phyloP scores from a whole-genome alignment of 2,329 filamentous ascomycete species.

The Stagonosporopsis tanaceti region DNA sequence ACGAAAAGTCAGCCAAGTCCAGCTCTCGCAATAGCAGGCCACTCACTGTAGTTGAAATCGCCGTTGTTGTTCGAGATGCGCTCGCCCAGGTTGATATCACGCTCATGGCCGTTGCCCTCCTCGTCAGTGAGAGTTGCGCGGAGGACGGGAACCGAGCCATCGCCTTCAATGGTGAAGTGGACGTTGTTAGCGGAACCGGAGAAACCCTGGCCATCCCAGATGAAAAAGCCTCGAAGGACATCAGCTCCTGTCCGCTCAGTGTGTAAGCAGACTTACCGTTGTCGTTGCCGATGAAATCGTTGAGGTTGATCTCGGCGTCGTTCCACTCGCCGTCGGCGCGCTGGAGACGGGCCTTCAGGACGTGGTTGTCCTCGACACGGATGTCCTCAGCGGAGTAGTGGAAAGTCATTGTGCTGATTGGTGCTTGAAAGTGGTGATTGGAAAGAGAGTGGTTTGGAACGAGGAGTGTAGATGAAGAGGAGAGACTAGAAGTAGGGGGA shows the following conservation, averaged over 20 bases:
- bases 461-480: slow-evolving; percentile 9
- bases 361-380: slow-evolving; percentile 59
- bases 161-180: slow-evolving; percentile 60
- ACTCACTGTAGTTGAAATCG: slow-evolving; percentile 31
- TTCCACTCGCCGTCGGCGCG: slow-evolving; percentile 54
- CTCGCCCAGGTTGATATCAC: slow-evolving; percentile 65
- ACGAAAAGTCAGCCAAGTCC: neutral
- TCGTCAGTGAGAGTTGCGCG: slow-evolving; percentile 57
- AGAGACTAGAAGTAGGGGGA: slow-evolving; percentile 4
- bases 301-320: slow-evolving; percentile 59
- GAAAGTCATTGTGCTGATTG: slow-evolving; percentile 51
- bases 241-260: neutral
- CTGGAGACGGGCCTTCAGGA: slow-evolving; percentile 56
- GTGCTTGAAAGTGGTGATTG: neutral
- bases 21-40: neutral
- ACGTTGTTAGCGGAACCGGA: slow-evolving; percentile 57
- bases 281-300: slow-evolving; percentile 61
- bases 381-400: slow-evolving; percentile 58
- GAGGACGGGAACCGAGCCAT: slow-evolving; percentile 60
- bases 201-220: slow-evolving; percentile 60
- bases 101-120: slow-evolving; percentile 53
- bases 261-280: slow-evolving; percentile 50
- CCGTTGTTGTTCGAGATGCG: slow-evolving; percentile 63
- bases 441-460: neutral
- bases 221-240: slow-evolving; percentile 51